A percentile compares a stretch with the other conserved stretches of the same genome.
These are phyloP conservation scores for Melanomma pulvis-pyrius DNA, from an alignment of 495 filamentous ascomycete genomes.

Conservation along the genomic window DNA sequence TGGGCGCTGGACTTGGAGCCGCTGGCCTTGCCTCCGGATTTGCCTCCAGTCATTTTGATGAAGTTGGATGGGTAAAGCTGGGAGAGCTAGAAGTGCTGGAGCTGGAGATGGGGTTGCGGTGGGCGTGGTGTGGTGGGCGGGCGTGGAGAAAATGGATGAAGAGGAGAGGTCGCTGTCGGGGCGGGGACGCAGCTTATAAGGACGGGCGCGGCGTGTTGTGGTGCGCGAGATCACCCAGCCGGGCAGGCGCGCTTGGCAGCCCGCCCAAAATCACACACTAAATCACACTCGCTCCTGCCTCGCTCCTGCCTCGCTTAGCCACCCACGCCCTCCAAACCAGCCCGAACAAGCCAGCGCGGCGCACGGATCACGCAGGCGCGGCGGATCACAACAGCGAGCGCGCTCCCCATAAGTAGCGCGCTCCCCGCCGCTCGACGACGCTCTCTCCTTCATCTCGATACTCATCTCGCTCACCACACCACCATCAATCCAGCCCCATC, in stretches of 20 bases:
- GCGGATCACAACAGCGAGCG: conserved; percentile 40
- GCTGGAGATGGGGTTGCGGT: conserved; percentile 41
- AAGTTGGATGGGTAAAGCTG: conserved; percentile 41
- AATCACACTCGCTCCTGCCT: neutral
- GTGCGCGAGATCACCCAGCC: conserved; percentile 42
- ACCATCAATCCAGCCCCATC: conserved; percentile 8
- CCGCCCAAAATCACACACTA: conserved; percentile 16
- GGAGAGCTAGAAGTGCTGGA: conserved; percentile 39
- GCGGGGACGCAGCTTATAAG: conserved; percentile 39
- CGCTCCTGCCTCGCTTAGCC: conserved; percentile 3
- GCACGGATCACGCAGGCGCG: conserved; percentile 27
- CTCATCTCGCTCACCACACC: conserved; percentile 7
- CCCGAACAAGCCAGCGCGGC: neutral
- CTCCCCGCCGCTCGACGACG: conserved; percentile 28
- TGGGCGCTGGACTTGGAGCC: conserved; percentile 89
- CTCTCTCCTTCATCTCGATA: conserved; percentile 39
- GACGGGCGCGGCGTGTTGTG: conserved; percentile 36
- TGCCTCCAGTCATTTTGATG: conserved; percentile 97
- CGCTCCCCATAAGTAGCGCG: conserved; percentile 39
- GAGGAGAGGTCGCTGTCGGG: conserved; percentile 30
- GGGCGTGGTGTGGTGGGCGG: conserved; percentile 24
- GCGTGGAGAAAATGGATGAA: conserved; percentile 34
- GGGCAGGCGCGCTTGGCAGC: conserved; percentile 29
- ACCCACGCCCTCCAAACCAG: neutral
- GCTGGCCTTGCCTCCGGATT: conserved; percentile 98